Evolutionary conservation across 116 monocot genomes (phyloP).

Genomic region (Phalaenopsis hybrid): DNA sequence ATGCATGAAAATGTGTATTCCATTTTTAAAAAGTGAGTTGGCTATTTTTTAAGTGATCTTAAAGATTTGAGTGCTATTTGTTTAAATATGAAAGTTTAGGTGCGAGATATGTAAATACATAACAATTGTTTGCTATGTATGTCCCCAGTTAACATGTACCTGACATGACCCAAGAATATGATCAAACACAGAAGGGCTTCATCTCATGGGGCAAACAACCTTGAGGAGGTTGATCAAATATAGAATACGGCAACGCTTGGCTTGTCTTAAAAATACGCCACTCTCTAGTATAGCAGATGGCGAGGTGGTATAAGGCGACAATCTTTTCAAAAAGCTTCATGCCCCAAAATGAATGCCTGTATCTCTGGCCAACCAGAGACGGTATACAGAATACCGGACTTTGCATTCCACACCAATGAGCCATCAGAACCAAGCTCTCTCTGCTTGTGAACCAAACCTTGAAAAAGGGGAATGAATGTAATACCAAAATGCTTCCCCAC

Average conservation of each 20-base stretch:
- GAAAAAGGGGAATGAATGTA: conserved; percentile 62
- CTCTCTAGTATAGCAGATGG: background rate
- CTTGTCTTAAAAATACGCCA: conserved; percentile 4
- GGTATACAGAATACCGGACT: conserved; percentile 80
- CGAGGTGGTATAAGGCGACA: background rate
- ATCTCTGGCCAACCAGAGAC: conserved; percentile 85
- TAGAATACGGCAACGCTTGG: background rate
- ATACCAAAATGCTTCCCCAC: conserved; percentile 67
- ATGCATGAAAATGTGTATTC: too few species aligned
- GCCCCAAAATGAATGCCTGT: conserved; percentile 73
- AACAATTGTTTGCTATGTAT: too few species aligned
- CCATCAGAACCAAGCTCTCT: conserved; percentile 24
- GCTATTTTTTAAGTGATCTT: too few species aligned
- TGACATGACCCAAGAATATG: background rate
- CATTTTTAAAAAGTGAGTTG: too few species aligned
- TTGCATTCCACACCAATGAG: conserved; percentile 29
- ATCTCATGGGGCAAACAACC: background rate
- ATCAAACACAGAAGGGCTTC: background rate
- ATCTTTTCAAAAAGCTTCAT: background rate
- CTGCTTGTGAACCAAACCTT: conserved; percentile 67
- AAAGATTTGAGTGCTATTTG: too few species aligned
- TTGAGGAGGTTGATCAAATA: background rate
- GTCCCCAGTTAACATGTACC: background rate
- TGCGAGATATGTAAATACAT: too few species aligned
- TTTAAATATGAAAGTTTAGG: too few species aligned